Evolutionary conservation across 2,329 filamentous ascomycete genomes (phyloP).

Genomic region (Cladosporium oxysporum): DNA sequence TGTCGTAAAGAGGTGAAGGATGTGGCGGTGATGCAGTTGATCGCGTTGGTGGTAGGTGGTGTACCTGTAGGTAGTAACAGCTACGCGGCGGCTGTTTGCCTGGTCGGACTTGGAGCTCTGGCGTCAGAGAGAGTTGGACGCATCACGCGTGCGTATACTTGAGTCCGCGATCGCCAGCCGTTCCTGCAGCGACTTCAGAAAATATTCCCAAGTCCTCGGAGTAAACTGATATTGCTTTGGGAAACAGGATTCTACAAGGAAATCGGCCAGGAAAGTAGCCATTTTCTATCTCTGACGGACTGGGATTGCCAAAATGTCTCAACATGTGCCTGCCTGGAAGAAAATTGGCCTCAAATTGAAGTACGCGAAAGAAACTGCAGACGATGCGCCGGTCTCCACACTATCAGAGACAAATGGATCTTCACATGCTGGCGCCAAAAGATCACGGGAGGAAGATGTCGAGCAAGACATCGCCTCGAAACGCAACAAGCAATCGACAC

Average conservation of each 20-base stretch:
- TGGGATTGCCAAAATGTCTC: not conserved
- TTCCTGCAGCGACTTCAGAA: constrained; percentile 17
- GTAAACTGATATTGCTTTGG: not conserved
- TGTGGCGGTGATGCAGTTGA: constrained; percentile 1
- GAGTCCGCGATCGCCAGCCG: constrained; percentile 2
- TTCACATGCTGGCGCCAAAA: constrained; percentile 15
- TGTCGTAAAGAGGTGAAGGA: not conserved
- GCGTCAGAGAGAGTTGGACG: not conserved
- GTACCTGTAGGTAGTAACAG: constrained; percentile 1
- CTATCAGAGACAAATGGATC: constrained; percentile 9
- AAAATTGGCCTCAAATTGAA: constrained; percentile 62
- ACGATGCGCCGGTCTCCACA: constrained; percentile 8
- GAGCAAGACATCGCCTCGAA: not conserved
- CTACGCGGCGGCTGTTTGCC: constrained; percentile 10
- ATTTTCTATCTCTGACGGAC: not conserved
- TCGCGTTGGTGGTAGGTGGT: constrained; percentile 9
- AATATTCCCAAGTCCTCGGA: constrained; percentile 5
- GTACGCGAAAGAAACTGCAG: constrained; percentile 45
- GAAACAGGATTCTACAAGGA: not conserved
- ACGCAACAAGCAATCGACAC: constrained; percentile 9
- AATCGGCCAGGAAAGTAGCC: not conserved
- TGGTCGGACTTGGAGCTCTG: constrained; percentile 8
- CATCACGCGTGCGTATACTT: not conserved
- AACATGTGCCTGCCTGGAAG: constrained; percentile 59
- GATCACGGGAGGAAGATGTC: constrained; percentile 14